These are phyloP conservation scores for Irpex lacteus DNA, from an alignment of 1,284 basidiomycete species.

Conservation along the genomic window DNA sequence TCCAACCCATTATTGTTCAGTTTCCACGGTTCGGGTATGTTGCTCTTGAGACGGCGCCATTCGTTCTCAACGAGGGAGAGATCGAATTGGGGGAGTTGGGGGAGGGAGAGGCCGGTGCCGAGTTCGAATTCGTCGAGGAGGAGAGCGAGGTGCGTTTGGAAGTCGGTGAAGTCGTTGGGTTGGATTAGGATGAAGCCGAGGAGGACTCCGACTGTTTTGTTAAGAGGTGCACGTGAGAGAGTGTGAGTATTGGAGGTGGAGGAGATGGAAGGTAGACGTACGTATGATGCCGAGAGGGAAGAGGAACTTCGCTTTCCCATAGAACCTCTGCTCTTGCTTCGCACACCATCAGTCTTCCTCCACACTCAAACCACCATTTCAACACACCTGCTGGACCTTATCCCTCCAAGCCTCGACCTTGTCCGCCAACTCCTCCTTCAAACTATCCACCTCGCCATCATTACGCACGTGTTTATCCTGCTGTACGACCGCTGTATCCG, in stretches of 20 bases:
- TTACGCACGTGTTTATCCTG: not conserved
- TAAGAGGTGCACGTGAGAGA: too few species aligned
- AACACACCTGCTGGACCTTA: conserved; percentile 13
- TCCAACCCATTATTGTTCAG: conserved; percentile 81
- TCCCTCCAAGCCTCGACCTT: conserved; percentile 14
- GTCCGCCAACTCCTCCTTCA: conserved; percentile 13
- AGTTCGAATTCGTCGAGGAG: conserved; percentile 46
- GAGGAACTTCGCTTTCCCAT: conserved; percentile 38
- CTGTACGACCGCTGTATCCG: conserved; percentile 11
- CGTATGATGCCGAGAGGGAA: conserved; percentile 48
- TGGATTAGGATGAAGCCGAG: conserved; percentile 61
- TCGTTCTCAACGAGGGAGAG: conserved; percentile 64
- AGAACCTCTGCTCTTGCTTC: conserved; percentile 23
- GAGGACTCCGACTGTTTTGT: too few species aligned
- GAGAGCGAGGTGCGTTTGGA: conserved; percentile 38
- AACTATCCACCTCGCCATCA: conserved; percentile 8
- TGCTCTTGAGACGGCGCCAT: conserved; percentile 62
- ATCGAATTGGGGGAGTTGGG: conserved; percentile 53
- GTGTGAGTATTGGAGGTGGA: too few species aligned
- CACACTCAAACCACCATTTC: too few species aligned
- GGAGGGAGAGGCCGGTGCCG: conserved; percentile 41
- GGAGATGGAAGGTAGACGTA: too few species aligned
- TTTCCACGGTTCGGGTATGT: conserved; percentile 75
- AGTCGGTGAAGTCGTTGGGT: conserved; percentile 53
- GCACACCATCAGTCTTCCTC: not conserved